These are phyloP conservation scores for Apophysomyces ossiformis DNA, from an alignment of 371 early-diverging fungal species.

Conservation along the genomic window DNA sequence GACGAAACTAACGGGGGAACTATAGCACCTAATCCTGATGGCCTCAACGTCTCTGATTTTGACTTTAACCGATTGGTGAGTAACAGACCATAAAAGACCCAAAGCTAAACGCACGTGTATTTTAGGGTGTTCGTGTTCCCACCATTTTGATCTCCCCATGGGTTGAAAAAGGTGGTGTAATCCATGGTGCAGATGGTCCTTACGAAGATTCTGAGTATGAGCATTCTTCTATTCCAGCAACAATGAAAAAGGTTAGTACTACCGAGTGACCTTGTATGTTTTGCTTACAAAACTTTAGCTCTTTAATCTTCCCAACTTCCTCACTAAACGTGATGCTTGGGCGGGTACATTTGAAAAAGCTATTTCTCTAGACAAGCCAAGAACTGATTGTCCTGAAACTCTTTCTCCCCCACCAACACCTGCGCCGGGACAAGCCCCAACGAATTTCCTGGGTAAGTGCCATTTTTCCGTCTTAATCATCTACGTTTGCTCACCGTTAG, in stretches of 20 bases:
- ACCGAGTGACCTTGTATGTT: neutral
- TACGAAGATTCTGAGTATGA: constrained; percentile 37
- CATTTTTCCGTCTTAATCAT: neutral
- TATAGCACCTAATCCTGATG: constrained; percentile 36
- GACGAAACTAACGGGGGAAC: neutral
- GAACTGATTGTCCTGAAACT: constrained; percentile 25
- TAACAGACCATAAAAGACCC: neutral
- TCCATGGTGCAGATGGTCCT: constrained; percentile 28
- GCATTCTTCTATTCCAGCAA: constrained; percentile 51
- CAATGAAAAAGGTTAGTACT: constrained; percentile 35
- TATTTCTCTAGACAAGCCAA: constrained; percentile 25
- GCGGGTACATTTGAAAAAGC: constrained; percentile 32
- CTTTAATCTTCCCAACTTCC: constrained; percentile 33
- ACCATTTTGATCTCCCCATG: constrained; percentile 52
- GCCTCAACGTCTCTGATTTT: constrained; percentile 28
- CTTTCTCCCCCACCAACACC: constrained; percentile 28
- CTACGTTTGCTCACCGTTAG: neutral
- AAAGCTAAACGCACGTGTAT: neutral
- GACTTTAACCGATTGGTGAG: constrained; percentile 30
- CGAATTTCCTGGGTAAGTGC: constrained; percentile 22
- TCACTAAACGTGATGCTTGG: constrained; percentile 34
- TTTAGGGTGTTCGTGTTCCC: constrained; percentile 54
- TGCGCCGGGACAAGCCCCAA: constrained; percentile 11
- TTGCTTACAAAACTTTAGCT: constrained; percentile 13
- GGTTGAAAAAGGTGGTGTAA: constrained; percentile 45